Conservation (phyloP, 768 basidiomycete genomes). For the Suillus discolor region DNA sequence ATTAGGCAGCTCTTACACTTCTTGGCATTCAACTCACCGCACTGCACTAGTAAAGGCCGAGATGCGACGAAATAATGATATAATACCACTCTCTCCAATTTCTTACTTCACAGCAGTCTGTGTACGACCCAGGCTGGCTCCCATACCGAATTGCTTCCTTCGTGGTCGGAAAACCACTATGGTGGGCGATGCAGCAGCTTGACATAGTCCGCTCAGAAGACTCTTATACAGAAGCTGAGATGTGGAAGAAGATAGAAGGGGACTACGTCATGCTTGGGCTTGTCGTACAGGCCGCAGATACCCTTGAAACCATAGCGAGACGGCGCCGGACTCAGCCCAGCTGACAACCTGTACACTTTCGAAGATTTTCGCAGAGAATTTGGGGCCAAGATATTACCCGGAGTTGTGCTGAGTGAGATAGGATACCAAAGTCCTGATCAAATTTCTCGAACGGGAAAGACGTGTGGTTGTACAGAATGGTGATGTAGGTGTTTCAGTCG, state of each 20-base stretch:
- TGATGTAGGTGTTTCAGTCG: slow-evolving; percentile 50
- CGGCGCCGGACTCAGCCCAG: slow-evolving; percentile 44
- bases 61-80: slow-evolving; percentile 45
- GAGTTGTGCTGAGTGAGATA: slow-evolving; percentile 50
- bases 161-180: slow-evolving; percentile 76
- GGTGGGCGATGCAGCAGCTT: slow-evolving; percentile 86
- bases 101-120: slow-evolving; percentile 53
- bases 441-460: slow-evolving; percentile 79
- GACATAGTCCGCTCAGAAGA: slow-evolving; percentile 69
- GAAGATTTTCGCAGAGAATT: slow-evolving; percentile 66
- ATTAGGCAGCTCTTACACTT: background rate
- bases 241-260: slow-evolving; percentile 65
- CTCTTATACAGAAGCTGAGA: slow-evolving; percentile 42
- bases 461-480: slow-evolving; percentile 62
- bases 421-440: slow-evolving; percentile 78
- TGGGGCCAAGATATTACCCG: slow-evolving; percentile 42
- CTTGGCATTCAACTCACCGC: slow-evolving; percentile 25
- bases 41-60: slow-evolving; percentile 68
- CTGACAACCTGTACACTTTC: slow-evolving; percentile 62
- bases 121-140: slow-evolving; percentile 71
- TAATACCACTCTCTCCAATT: slow-evolving; percentile 60
- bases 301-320: slow-evolving; percentile 43
- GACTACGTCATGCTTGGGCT: slow-evolving; percentile 71
- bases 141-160: slow-evolving; percentile 70
- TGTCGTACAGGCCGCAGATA: slow-evolving; percentile 67